Evolutionary conservation across 805 yeast species (phyloP), one percentile per base, ranked within the genome.

Genomic region (Cyberlindnera sargentensis): DNA sequence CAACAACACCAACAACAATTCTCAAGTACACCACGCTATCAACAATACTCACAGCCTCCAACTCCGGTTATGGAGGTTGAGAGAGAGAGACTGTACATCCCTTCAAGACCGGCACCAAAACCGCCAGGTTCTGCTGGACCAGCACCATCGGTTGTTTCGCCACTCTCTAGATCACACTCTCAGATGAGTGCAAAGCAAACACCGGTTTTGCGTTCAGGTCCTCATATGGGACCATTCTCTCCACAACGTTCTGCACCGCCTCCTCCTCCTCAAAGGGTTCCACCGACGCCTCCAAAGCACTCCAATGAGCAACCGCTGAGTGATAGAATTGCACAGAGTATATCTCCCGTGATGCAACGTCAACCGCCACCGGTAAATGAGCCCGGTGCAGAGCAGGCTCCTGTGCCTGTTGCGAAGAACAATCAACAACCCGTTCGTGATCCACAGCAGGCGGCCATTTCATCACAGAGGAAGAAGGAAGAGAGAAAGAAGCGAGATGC

Each of bases 401-500:
- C 58, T 3, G 66, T 65, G 8, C 67, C 70, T 9, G 39, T 61
- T 15, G 66, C 70, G 7, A 60, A 60, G 41, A 62, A 58, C 47
- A 33, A 34, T n/a, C 65, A 63, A 36, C 74, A 63, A 37, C 76
- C 77, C 1, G 75, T 68, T 2, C 64, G 78, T 33, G 77, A 69
- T 48, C 70, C 62, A 31, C 50, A 56, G 36, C 77, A 67, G 58
- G 85, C 75, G 34, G 84, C 80, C 34, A 66, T 71, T 49, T 62
- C 66, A 49, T 74, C 75, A 2, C 85, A 78, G 50, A 75, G 80
- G 58, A 84, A 86, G 54, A 77, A 91, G 39, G 96, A 87, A 57
- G 85, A 85, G 41, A 82, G 87, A 60, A 81, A 78, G 48, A 75
- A 78, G 45, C 76, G 76, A 55, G 88, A 86, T 52, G 78, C 74